Evolutionary conservation across 2,329 filamentous ascomycete genomes (phyloP).

Genomic region (Fusarium fujikuroi): DNA sequence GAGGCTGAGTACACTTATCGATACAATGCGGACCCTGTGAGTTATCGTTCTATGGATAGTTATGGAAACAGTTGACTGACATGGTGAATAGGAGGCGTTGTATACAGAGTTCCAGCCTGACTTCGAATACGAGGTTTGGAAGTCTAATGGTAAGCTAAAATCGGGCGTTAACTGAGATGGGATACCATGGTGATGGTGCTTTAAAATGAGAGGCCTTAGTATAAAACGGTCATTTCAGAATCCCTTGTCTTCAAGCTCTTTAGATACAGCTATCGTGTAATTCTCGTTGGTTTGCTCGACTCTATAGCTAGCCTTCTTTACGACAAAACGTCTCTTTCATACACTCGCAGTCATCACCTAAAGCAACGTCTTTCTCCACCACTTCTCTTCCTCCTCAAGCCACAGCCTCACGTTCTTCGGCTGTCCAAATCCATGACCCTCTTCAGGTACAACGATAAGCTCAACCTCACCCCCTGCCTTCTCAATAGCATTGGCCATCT

Average conservation of each 20-base stretch:
- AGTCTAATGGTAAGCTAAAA: conserved; percentile 42
- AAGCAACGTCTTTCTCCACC: conserved; percentile 58
- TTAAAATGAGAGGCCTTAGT: background rate
- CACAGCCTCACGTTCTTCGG: conserved; percentile 53
- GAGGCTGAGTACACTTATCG: conserved; percentile 54
- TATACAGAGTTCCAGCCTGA: conserved; percentile 51
- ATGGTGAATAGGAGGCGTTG: conserved; percentile 41
- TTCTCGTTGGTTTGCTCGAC: background rate
- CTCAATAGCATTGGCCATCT: conserved; percentile 60
- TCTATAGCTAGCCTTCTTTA: background rate
- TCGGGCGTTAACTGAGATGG: conserved; percentile 15
- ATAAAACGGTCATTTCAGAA: background rate
- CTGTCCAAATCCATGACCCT: conserved; percentile 62
- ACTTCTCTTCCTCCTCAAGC: conserved; percentile 58
- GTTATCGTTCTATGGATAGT: background rate
- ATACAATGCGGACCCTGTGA: conserved; percentile 47
- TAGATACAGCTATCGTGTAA: background rate
- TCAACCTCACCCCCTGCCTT: conserved; percentile 56
- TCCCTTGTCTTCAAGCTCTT: background rate
- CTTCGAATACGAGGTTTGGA: conserved; percentile 49
- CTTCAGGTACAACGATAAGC: conserved; percentile 59
- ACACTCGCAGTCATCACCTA: background rate
- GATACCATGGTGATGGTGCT: background rate
- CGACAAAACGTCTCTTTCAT: background rate
- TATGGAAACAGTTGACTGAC: background rate